Percentiles rank a stretch among this genome's conserved stretches.
Conservation (phyloP, 208 protist species). For the Trichomonas vaginalis region DNA sequence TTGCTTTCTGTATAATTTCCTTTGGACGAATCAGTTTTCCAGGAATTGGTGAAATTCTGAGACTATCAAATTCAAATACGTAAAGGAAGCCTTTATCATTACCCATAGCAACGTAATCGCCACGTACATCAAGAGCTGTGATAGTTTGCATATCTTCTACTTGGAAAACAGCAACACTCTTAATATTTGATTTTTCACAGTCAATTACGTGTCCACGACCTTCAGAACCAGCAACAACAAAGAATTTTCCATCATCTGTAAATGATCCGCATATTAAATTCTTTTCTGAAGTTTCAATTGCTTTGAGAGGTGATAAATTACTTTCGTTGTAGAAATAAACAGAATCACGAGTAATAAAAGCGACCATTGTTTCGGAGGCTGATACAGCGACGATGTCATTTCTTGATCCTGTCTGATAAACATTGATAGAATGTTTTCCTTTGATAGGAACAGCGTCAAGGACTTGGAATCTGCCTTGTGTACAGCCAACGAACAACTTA, state of each 20-base stretch:
- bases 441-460: background rate
- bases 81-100: background rate
- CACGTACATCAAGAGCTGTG: background rate
- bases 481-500: background rate
- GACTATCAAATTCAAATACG: background rate
- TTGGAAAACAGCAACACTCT: background rate
- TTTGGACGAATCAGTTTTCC: background rate
- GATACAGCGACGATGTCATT: background rate
- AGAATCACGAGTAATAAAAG: background rate
- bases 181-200: background rate
- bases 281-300: background rate
- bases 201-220: background rate
- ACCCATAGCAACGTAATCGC: background rate
- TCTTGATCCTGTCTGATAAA: background rate
- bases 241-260: background rate
- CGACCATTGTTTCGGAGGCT: background rate
- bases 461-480: background rate
- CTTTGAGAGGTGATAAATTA: background rate
- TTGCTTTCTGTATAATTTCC: background rate
- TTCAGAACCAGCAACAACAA: background rate
- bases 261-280: background rate
- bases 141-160: background rate
- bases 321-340: background rate
- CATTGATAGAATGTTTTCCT: background rate
- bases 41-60: background rate